Base-by-base conservation (phyloP, 2,329 filamentous ascomycete genomes). In the Ascochyta lentis region DNA sequence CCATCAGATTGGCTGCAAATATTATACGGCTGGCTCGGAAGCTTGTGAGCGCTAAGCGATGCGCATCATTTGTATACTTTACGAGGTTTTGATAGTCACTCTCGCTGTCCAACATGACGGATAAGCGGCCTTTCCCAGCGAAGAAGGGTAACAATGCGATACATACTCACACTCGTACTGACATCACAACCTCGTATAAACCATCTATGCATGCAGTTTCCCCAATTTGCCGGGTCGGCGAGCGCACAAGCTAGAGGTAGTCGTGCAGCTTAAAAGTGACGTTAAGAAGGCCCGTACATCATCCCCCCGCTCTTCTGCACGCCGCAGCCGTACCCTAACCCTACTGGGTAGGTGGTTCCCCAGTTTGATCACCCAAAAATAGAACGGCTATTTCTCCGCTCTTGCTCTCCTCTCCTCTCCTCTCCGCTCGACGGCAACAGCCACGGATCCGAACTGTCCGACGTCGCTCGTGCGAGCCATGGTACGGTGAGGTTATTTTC, bases 21-120 rank as follows among this genome's bases (percentile, higher is more conserved):
- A 16, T 6, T 26, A 22, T 7, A n/a, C 35, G 22, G 19, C 15
- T 16, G 22, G 23, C 10, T 55, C 48, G 54, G 44, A 38, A 38
- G 10, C 27, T 42, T 44, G 29, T 54, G 55, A 59, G 34, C 54
- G 40, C 26, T 41, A 56, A 54, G 44, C 50, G 48, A 56, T 45
- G 40, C 24, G 49, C 40, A 39, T 50, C 41, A 49, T 39, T 34
- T 51, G 54, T 46, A 35, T 46, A 33, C 54, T 38, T 52, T 46
- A 42, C 46, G 49, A 54, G 46, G 12, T 54, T 60, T 54, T 52
- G 49, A 56, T 54, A 54, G 52, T 49, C 45, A 5, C 34, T 19
- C 8, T 37, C 4, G n/a, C 13, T 4, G 5, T 22, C 4, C 15
- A 6, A 13, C 7, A 0, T 8, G n/a, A 15, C 12, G 37, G 16